phyloP scores from a whole-genome alignment of 108 stramenopile genomes.

The Cyclotella cryptica region DNA sequence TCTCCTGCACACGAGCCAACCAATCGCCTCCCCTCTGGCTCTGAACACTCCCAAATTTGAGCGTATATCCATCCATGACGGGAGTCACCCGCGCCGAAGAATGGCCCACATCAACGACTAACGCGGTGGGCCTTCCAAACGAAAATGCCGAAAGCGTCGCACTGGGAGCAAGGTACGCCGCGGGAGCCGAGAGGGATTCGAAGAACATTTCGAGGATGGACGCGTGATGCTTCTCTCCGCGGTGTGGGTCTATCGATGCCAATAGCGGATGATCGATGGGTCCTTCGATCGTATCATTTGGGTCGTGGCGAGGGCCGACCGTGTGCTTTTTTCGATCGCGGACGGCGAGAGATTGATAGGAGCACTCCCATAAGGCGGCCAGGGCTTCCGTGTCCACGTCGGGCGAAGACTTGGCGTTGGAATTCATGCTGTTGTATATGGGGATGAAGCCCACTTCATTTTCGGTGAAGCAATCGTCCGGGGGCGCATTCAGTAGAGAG shows the following conservation, averaged over 20 bases:
- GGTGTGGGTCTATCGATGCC: slow-evolving; percentile 37
- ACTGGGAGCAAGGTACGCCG: slow-evolving; percentile 75
- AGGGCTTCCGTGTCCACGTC: slow-evolving; percentile 78
- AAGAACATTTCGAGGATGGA: slow-evolving; percentile 73
- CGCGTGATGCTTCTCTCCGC: slow-evolving; percentile 24
- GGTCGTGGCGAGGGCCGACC: slow-evolving; percentile 46
- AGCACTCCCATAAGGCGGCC: slow-evolving; percentile 70
- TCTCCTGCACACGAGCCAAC: slow-evolving; percentile 61
- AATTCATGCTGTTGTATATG: slow-evolving; percentile 43
- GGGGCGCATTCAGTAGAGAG: slow-evolving; percentile 42
- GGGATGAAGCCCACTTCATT: slow-evolving; percentile 41
- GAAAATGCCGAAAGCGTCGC: slow-evolving; percentile 88
- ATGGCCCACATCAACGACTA: slow-evolving; percentile 83
- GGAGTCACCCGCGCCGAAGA: slow-evolving; percentile 78
- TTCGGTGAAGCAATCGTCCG: slow-evolving; percentile 34
- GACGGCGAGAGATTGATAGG: slow-evolving; percentile 65
- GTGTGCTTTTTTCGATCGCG: slow-evolving; percentile 75
- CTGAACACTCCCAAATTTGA: slow-evolving; percentile 69
- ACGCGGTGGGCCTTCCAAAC: slow-evolving; percentile 77
- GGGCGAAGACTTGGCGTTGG: slow-evolving; percentile 19
- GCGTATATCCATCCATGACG: slow-evolving; percentile 79
- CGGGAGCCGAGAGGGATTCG: slow-evolving; percentile 78
- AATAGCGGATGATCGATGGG: slow-evolving; percentile 52
- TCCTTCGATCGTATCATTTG: not conserved
- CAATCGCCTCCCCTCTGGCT: slow-evolving; percentile 84